These are phyloP conservation scores for Barbarea vulgaris DNA, from an alignment of 345 rosid genomes.

Conservation along the genomic window DNA sequence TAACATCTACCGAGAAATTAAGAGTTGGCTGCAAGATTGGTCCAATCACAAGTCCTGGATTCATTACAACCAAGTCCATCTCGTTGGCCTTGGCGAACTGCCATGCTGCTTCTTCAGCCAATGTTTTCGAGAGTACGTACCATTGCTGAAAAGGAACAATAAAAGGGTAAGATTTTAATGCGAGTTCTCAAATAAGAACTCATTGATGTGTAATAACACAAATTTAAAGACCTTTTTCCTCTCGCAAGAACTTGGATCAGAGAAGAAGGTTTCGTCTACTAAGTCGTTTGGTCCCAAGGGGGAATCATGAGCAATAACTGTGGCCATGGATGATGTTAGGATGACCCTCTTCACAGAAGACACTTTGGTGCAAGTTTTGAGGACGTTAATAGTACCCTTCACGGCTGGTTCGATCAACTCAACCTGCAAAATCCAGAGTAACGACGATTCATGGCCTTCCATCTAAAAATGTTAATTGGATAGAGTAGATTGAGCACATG, in stretches of 20 bases:
- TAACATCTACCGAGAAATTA: slow-evolving; percentile 22
- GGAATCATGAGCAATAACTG: slow-evolving; percentile 32
- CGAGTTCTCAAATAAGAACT: neutral
- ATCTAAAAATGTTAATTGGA: no score
- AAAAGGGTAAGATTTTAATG: neutral
- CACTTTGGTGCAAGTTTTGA: slow-evolving; percentile 45
- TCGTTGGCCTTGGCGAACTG: slow-evolving; percentile 42
- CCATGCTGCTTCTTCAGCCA: slow-evolving; percentile 43
- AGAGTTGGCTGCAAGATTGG: slow-evolving; percentile 49
- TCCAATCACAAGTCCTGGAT: slow-evolving; percentile 51
- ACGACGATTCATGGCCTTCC: no score
- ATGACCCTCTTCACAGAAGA: slow-evolving; percentile 51
- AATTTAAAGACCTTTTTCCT: neutral
- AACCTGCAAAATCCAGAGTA: slow-evolving; percentile 12
- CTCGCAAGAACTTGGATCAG: slow-evolving; percentile 36
- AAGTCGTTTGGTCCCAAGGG: slow-evolving; percentile 27
- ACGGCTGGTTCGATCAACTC: slow-evolving; percentile 51
- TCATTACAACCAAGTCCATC: slow-evolving; percentile 42
- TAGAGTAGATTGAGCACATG: neutral
- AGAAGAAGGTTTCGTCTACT: slow-evolving; percentile 50
- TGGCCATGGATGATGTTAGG: slow-evolving; percentile 45
- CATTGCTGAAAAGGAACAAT: neutral
- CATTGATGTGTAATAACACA: neutral
- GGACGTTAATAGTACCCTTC: slow-evolving; percentile 50
- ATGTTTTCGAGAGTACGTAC: neutral